Evolutionary conservation across 164 flowering plant species (phyloP), one percentile per base, ranked within the genome.

Genomic region (Stephania cephalantha): DNA sequence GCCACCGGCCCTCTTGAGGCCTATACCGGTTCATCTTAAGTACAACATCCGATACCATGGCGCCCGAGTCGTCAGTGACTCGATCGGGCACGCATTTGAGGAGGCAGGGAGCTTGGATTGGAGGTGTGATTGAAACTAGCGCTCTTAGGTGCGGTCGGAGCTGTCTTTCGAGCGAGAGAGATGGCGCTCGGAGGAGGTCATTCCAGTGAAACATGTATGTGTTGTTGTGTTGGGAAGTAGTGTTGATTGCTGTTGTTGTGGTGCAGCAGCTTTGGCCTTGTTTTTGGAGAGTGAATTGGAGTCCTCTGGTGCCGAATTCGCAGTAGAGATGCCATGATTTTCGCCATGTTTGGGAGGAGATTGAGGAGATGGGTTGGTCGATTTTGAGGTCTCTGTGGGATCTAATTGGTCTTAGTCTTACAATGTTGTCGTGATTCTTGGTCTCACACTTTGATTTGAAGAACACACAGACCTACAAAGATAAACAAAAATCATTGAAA

Each of bases 1-100:
- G 73, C 99, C 99, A 95, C 46, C 99, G 82, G 11, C 99, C 99
- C 79, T 91, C 96, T 82, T 95, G 99, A 7, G 98, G 98, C 63
- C 87, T 82, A 65, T 90, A 92, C 46, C 79, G 81, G 55, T 92
- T 93, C 90, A 91, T 84, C 73, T 79, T 87, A 65, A 93, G 85
- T 75, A 95, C 87, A 46, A 85, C 90, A 81, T 95, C 99, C 1
- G 97, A 95, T 55, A 95, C 83, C 99, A 95, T 93, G 22, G 94
- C 94, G 4, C 99, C 98, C 3, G 91, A 83, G 82, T 95, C 95
- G 80, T 95, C 99, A 0, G 98, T 93, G 17, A 93, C 98, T 42
- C 91, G 78, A 55, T 95, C 99, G 0, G 99, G 93, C 15, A 95
- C 97, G 68, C 95, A 95, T 75, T 91, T 95, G 70, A 95, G 69